Base-by-base conservation (phyloP, 345 rosid species). In the Noccaea bulbosa region DNA sequence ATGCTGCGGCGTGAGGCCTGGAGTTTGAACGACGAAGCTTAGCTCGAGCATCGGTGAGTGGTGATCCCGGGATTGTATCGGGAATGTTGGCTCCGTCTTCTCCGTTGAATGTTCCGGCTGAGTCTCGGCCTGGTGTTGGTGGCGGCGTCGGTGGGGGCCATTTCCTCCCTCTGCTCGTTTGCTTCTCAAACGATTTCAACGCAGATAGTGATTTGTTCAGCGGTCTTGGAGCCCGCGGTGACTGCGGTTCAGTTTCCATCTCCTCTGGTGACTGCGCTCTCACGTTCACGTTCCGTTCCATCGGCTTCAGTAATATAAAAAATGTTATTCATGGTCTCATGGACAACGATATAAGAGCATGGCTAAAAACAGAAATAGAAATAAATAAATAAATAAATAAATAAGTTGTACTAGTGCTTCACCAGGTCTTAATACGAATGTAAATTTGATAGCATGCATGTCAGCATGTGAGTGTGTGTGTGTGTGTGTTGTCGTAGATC, bases 1-100 rank as follows among this genome's bases (percentile, higher is more conserved):
- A 64, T 56, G 67, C 15, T 64, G 79, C 0, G 37, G 75, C 40
- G 30, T 70, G 75, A 46, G 79, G 16, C 34, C 71, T 76, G 11
- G 75, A 76, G 67, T 30, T 76, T 49, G 79, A 70, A 34, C 76
- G 90, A 17, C 87, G 83, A 70, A 85, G 85, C 82, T 70, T 77
- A 30, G 70, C 61, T 2, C 81, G 83, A 57, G 80, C 81, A 46
- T 78, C 83, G 5, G 72, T 78, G 20, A 52, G 49, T 51, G 73
- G 80, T 4, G 78, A 74, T 24, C 60, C 68, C 4, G 81, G 69
- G 15, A 68, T 11, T 27, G 44, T 68, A 22, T 78, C 78, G 3
- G 79, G 73, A 14, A 57, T 33, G 49, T 48, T 54, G 2, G 55
- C 30, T 14, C 83, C 81, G 0, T 55, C 67, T 2, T 71, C 77